A percentile compares a stretch with the other conserved stretches of the same genome.
These are phyloP conservation scores for Plantago coronopus DNA, from an alignment of 305 asterid species.

Conservation along the genomic window DNA sequence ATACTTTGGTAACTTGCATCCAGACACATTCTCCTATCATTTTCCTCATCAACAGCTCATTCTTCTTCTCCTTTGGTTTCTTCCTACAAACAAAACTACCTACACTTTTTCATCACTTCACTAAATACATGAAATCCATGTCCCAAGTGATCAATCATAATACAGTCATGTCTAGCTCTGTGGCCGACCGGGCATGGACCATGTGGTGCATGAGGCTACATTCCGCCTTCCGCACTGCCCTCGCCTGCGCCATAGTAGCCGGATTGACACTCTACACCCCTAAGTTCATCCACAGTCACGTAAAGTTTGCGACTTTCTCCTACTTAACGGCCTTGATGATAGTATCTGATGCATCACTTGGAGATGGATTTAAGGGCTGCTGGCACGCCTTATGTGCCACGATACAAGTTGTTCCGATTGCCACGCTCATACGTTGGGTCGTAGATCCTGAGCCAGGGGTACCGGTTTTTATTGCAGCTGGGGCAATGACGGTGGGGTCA, in stretches of 20 bases:
- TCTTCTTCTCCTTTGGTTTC: neutral
- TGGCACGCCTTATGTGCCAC: conserved; percentile 65
- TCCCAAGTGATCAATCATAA: neutral
- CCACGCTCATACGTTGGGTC: conserved; percentile 38
- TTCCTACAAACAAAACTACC: neutral
- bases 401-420: conserved; percentile 50
- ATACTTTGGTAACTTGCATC: neutral
- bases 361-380: conserved; percentile 49
- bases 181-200: conserved; percentile 32
- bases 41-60: neutral
- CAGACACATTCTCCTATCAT: conserved; percentile 1
- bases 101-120: neutral
- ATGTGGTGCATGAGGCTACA: conserved; percentile 55
- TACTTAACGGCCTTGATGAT: conserved; percentile 53
- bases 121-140: neutral
- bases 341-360: conserved; percentile 54
- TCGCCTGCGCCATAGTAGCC: conserved; percentile 55
- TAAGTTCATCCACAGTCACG: conserved; percentile 12
- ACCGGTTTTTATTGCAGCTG: conserved; percentile 27
- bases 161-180: conserved; percentile 24
- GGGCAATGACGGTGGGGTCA: conserved; percentile 34
- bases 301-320: conserved; percentile 54
- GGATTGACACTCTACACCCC: conserved; percentile 59
- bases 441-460: conserved; percentile 23
- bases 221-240: conserved; percentile 49